A percentile compares a stretch with the other conserved stretches of the same genome.
Conservation (phyloP, 257 asterid species). For the Ligustrum vulgare region DNA sequence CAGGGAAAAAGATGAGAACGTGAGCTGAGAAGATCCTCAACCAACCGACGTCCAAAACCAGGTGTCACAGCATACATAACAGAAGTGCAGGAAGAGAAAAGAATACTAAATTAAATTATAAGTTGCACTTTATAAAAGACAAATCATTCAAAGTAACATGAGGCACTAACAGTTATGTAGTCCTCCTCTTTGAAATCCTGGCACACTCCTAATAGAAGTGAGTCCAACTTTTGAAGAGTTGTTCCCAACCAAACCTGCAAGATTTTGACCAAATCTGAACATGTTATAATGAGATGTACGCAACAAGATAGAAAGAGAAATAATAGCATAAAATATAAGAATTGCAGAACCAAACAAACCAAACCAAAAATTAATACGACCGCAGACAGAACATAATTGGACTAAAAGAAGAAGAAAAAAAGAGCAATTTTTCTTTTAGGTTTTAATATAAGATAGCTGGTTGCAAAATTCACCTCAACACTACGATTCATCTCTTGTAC, state of each 20-base stretch:
- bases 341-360: constrained; percentile 10
- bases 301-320: constrained; percentile 5
- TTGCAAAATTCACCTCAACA: constrained; percentile 71
- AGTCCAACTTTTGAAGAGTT: constrained; percentile 95
- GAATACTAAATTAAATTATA: neutral
- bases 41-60: neutral
- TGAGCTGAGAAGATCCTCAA: constrained; percentile 8
- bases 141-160: constrained; percentile 27
- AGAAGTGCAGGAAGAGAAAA: neutral
- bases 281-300: constrained; percentile 6
- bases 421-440: constrained; percentile 11
- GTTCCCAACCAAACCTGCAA: constrained; percentile 95
- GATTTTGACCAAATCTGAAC: constrained; percentile 14
- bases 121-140: constrained; percentile 7
- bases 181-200: constrained; percentile 84
- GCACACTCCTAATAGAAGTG: constrained; percentile 83
- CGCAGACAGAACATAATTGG: constrained; percentile 22
- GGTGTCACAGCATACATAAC: neutral
- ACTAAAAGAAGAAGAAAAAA: constrained; percentile 12
- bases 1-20: neutral
- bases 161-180: constrained; percentile 77
- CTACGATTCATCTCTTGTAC: constrained; percentile 93
- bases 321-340: neutral
- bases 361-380: constrained; percentile 12
- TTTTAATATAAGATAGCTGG: constrained; percentile 12